These are phyloP conservation scores for Pyrenochaeta sp. DNA, from an alignment of 2,329 filamentous ascomycete genomes.

Conservation along the genomic window DNA sequence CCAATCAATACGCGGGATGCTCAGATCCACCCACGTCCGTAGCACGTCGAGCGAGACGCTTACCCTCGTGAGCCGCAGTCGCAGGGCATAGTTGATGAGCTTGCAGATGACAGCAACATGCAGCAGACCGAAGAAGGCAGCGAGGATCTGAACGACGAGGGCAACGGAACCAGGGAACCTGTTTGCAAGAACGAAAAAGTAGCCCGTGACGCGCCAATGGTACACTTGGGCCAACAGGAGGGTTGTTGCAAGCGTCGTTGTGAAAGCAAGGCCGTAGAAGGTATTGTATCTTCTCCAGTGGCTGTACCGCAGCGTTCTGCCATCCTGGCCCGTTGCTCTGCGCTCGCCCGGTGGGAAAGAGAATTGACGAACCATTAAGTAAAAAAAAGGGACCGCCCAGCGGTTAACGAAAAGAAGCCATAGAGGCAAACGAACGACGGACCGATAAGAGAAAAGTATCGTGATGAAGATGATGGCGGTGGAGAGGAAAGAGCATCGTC, in stretches of 20 bases:
- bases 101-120: constrained; percentile 38
- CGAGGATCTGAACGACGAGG: constrained; percentile 34
- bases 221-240: constrained; percentile 28
- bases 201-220: constrained; percentile 32
- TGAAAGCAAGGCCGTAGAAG: constrained; percentile 36
- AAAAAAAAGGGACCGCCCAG: constrained; percentile 19
- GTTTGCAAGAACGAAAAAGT: constrained; percentile 26
- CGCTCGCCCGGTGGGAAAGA: constrained; percentile 24
- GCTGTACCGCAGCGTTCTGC: constrained; percentile 21
- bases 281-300: constrained; percentile 38
- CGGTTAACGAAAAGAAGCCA: constrained; percentile 21
- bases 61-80: constrained; percentile 30
- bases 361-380: constrained; percentile 29
- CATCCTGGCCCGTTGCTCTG: constrained; percentile 19
- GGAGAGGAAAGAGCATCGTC: neutral
- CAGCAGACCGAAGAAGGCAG: constrained; percentile 38
- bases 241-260: constrained; percentile 26
- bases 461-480: neutral
- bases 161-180: constrained; percentile 33
- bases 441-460: neutral
- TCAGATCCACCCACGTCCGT: constrained; percentile 40
- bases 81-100: constrained; percentile 39
- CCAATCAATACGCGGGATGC: constrained; percentile 35
- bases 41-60: constrained; percentile 36
- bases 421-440: constrained; percentile 7